Evolutionary conservation across 164 flowering plant species (phyloP).

Genomic region (Vitis cinerea): DNA sequence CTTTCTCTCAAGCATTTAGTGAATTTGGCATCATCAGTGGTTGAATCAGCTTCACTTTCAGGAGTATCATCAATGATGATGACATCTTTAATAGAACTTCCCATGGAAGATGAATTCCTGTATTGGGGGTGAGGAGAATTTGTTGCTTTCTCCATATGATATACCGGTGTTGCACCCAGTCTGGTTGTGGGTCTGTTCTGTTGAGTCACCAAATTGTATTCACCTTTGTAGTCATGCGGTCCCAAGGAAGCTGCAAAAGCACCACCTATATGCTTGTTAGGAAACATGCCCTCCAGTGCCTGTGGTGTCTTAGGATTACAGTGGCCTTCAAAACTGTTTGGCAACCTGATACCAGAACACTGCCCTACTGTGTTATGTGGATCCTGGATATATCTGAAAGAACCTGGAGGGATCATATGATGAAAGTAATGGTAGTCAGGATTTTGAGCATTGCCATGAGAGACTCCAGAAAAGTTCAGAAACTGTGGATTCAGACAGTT

Average conservation of each 20-base stretch:
- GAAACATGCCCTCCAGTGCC: constrained; percentile 16
- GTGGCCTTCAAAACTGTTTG: constrained; percentile 20
- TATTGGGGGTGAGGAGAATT: constrained; percentile 14
- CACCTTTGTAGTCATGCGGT: constrained; percentile 16
- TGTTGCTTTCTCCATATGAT: constrained; percentile 16
- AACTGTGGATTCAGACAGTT: constrained; percentile 20
- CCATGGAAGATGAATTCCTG: constrained; percentile 18
- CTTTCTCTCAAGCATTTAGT: constrained; percentile 15
- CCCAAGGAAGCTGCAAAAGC: constrained; percentile 17
- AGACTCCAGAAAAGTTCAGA: constrained; percentile 17
- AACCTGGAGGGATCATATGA: constrained; percentile 25
- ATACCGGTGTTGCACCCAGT: constrained; percentile 12
- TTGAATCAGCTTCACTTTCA: constrained; percentile 31
- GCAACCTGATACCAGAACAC: constrained; percentile 20
- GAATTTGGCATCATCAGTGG: constrained; percentile 6
- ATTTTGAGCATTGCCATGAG: constrained; percentile 15
- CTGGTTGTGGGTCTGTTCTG: constrained; percentile 15
- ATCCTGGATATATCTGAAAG: constrained; percentile 20
- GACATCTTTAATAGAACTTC: constrained; percentile 34
- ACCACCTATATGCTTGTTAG: constrained; percentile 14
- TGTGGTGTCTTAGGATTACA: constrained; percentile 16
- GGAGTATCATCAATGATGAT: constrained; percentile 57
- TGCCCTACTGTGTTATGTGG: constrained; percentile 15
- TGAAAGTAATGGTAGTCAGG: constrained; percentile 20
- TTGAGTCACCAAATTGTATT: constrained; percentile 13